A percentile compares a stretch with the other conserved stretches of the same genome.
Evolutionary conservation across 2,329 filamentous ascomycete species (phyloP).

Genomic region (Corynespora cassiicola): DNA sequence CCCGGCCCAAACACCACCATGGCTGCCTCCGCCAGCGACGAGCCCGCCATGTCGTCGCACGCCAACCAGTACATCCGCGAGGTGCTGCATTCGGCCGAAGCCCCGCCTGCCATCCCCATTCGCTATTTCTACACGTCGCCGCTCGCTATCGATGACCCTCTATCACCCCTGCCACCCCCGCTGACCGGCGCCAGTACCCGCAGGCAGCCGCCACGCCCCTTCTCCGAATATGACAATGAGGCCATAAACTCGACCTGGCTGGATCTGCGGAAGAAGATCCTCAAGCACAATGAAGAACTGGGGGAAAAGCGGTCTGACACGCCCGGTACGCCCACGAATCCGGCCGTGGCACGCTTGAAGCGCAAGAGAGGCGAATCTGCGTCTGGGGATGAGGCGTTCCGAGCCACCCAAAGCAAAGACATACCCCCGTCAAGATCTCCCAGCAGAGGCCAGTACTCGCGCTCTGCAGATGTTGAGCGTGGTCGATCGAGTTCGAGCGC

Average conservation of each 20-base stretch:
- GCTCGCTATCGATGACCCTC: conserved; percentile 84
- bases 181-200: conserved; percentile 54
- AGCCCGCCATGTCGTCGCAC: conserved; percentile 33
- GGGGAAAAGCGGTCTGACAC: conserved; percentile 39
- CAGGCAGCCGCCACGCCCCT: conserved; percentile 74
- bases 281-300: conserved; percentile 49
- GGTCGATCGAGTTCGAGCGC: conserved; percentile 30
- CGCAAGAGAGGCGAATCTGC: conserved; percentile 39
- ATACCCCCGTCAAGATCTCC: conserved; percentile 30
- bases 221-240: conserved; percentile 79
- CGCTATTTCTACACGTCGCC: conserved; percentile 83
- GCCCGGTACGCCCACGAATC: conserved; percentile 37
- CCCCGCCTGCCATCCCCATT: conserved; percentile 40
- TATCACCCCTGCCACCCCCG: conserved; percentile 69
- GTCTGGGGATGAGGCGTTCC: conserved; percentile 25
- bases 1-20: conserved; percentile 16
- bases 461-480: conserved; percentile 34
- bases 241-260: conserved; percentile 82
- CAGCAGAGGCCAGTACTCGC: conserved; percentile 33
- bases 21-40: conserved; percentile 14
- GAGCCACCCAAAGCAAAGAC: conserved; percentile 29
- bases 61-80: conserved; percentile 54
- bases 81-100: conserved; percentile 47
- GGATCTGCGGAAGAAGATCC: conserved; percentile 60
- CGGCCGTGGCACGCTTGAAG: conserved; percentile 41